Evolutionary conservation across 1,284 basidiomycete species (phyloP), one percentile per base, ranked within the genome.

Genomic region (Trametes sp.): DNA sequence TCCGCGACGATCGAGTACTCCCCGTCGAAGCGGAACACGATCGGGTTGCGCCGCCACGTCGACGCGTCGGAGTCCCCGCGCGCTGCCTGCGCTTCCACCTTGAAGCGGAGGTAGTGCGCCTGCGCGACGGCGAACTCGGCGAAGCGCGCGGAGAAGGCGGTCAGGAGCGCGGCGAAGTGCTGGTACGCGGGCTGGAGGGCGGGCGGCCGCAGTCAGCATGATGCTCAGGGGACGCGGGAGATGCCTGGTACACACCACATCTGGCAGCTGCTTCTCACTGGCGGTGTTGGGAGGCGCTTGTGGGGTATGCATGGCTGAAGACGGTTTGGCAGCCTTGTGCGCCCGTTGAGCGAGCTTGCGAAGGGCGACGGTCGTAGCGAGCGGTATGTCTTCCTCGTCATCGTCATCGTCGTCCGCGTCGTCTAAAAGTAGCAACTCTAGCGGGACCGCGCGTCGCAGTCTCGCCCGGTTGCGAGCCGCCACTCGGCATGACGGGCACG

Each of bases 1-100:
- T 75, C 71, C 0, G 80, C 79, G 23, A 86, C 80, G 31, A 81
- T 71, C 7, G 85, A 83, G 70, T 80, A 87, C 71, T 87, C 85
- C 21, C 84, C 86, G 45, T 81, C 80, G 63, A 87, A 87, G 13
- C 71, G 70, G 69, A 88, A 87, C 38, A 72, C 24, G 63, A 72
- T 68, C 10, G 73, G 70, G 16, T 54, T 54, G 1, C 41, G 33
- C 5, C 31, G 36, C 5, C 71, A 70, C 21, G 36, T 59, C 9
- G 31, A n/a, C 13, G 19, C 24, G 26, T 57, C 52, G 36, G 54
- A 5, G 31, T 33, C 31, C 6, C 31, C 31, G 11, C 11, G 31
- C 31, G 31, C 31, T 11, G 31, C 38, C 9, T 21, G 44, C 9
- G 58, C 26, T 72, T 69, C 50, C 16, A 55, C 53, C 59, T 75